phyloP scores from a whole-genome alignment of 257 asterid species.

The Leptodermis oblonga region DNA sequence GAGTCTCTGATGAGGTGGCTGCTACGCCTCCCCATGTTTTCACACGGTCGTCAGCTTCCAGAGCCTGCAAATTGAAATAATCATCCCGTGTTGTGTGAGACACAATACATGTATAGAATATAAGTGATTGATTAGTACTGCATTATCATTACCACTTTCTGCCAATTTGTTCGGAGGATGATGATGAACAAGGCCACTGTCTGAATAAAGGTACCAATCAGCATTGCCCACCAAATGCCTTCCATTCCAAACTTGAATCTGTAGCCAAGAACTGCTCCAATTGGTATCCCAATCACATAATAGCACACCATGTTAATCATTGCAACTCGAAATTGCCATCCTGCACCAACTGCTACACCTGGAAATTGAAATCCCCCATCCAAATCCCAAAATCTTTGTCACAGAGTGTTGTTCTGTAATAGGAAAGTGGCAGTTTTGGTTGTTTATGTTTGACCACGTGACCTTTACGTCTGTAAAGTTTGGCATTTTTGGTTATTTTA shows the following conservation, averaged over 20 bases:
- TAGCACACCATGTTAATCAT: slow-evolving; percentile 53
- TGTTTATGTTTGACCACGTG: too few species aligned
- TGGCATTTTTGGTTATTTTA: too few species aligned
- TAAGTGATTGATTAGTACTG: neutral
- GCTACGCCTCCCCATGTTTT: too few species aligned
- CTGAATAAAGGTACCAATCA: slow-evolving; percentile 34
- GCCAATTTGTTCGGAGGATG: slow-evolving; percentile 28
- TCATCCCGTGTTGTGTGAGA: too few species aligned
- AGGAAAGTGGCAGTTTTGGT: too few species aligned
- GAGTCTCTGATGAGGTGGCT: too few species aligned
- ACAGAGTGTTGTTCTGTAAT: neutral
- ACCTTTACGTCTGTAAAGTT: too few species aligned
- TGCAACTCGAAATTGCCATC: slow-evolving; percentile 80
- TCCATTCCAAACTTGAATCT: slow-evolving; percentile 47
- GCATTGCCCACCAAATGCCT: slow-evolving; percentile 85
- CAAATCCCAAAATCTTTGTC: too few species aligned
- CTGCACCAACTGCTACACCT: slow-evolving; percentile 99
- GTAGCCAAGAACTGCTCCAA: slow-evolving; percentile 77
- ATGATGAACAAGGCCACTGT: slow-evolving; percentile 23
- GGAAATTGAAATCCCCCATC: slow-evolving; percentile 17
- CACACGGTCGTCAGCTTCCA: too few species aligned
- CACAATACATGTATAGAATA: too few species aligned
- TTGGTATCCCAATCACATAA: slow-evolving; percentile 66
- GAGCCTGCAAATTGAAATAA: too few species aligned
- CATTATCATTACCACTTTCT: slow-evolving; percentile 26